A percentile compares a stretch with the other conserved stretches of the same genome.
phyloP scores from a whole-genome alignment of 768 basidiomycete species.

The Suillus weaverae region DNA sequence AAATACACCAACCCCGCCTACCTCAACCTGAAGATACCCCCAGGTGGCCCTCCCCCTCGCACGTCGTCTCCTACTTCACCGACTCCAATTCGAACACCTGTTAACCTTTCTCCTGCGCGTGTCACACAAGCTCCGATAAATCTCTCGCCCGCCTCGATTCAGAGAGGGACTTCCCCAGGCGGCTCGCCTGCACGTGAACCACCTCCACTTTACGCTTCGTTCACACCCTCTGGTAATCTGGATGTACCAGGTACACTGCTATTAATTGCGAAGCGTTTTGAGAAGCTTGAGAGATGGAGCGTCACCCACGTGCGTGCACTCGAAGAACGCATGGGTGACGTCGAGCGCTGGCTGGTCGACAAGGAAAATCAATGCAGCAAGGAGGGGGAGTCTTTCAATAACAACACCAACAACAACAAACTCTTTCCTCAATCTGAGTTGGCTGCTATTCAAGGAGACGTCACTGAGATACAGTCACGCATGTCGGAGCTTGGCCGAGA shows the following conservation, averaged over 20 bases:
- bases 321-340: conserved; percentile 90
- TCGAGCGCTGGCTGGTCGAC: conserved; percentile 87
- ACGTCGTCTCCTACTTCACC: conserved; percentile 62
- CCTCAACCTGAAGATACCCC: conserved; percentile 55
- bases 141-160: conserved; percentile 66
- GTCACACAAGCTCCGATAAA: conserved; percentile 44
- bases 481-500: conserved; percentile 76
- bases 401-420: conserved; percentile 16
- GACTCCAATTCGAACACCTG: conserved; percentile 43
- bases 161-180: conserved; percentile 42
- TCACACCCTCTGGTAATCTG: conserved; percentile 65
- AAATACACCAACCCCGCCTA: conserved; percentile 62
- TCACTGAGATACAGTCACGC: conserved; percentile 72
- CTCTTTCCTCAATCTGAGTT: conserved; percentile 39
- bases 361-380: conserved; percentile 62
- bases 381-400: conserved; percentile 41
- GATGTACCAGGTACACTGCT: conserved; percentile 76
- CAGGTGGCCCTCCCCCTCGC: conserved; percentile 46
- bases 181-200: conserved; percentile 44
- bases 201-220: conserved; percentile 77
- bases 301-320: conserved; percentile 85
- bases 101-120: conserved; percentile 35
- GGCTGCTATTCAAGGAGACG: conserved; percentile 60
- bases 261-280: conserved; percentile 72
- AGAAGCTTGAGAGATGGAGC: conserved; percentile 89